Evolutionary conservation across 2,329 filamentous ascomycete genomes (phyloP), one percentile per base, ranked within the genome.

Genomic region (Tolypocladium cylindrosporum): DNA sequence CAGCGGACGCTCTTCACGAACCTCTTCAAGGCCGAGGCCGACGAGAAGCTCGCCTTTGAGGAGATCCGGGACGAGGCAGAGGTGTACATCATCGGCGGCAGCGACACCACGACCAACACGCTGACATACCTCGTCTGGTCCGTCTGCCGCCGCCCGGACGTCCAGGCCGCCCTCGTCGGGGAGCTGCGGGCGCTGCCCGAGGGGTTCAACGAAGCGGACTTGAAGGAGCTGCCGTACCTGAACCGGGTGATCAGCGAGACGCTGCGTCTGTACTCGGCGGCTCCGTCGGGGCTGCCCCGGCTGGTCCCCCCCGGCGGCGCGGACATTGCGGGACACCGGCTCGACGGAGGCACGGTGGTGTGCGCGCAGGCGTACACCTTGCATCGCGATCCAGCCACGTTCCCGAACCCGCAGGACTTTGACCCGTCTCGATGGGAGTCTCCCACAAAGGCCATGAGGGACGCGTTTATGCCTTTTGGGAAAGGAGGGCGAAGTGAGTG

Each of bases 401-500:
- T 75, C 55, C 62, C 67, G 4, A 36, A 55, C 4, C 58, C 58
- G 13, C 2, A 50, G 1, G 45, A 21, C 3, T 59, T 61, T 66
- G 61, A 74, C 42, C 74, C 74, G 1, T 65, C 67, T 14, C 65
- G 77, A 39, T 79, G 77, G 76, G 61, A 61, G 8, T 54, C 59
- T 8, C 61, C 66, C 31, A 74, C 61, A 4, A 65, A 60, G 52
- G 68, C 64, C 13, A 76, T 77, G 71, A 81, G 77, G 59, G 73
- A 75, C 3, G 74, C 75, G 0, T 81, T 75, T 56, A 71, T 77
- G 55, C 75, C 79, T 0, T 84, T 83, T 63, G 80, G 80, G 1
- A 75, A 72, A 6, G 80, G 81, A 1, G 71, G 77, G 0, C 69
- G 77, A 42, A 73, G 76, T 64, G 60, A 53, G 64, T 56, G 16